phyloP scores from a whole-genome alignment of 2,329 filamentous ascomycete species.

The Penicillium hordei region DNA sequence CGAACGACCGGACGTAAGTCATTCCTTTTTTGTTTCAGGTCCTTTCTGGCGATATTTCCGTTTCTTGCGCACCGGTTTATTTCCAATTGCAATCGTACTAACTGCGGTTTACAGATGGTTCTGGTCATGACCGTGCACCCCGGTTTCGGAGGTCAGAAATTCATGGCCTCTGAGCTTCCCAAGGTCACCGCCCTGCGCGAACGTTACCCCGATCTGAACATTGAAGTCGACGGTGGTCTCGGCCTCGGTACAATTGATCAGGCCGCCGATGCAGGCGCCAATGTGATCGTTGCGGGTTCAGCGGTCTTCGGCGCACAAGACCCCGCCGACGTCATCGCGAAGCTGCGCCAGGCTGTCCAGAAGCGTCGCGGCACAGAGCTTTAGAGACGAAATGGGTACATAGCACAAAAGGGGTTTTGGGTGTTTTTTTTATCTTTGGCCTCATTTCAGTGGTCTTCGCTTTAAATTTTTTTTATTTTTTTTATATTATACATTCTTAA shows the following conservation, averaged over 20 bases:
- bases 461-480: not conserved
- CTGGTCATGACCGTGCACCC: slow-evolving; percentile 98
- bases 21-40: not conserved
- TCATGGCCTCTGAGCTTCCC: slow-evolving; percentile 93
- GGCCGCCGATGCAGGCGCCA: slow-evolving; percentile 91
- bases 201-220: slow-evolving; percentile 88
- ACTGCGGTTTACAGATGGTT: slow-evolving; percentile 70
- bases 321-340: slow-evolving; percentile 79
- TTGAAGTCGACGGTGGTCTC: slow-evolving; percentile 93
- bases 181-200: slow-evolving; percentile 83
- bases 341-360: slow-evolving; percentile 77
- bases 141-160: slow-evolving; percentile 96
- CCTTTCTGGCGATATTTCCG: not conserved
- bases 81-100: slow-evolving; percentile 6
- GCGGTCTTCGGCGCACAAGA: slow-evolving; percentile 93
- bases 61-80: not conserved
- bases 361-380: slow-evolving; percentile 43
- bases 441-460: not conserved
- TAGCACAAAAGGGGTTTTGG: slow-evolving; percentile 18
- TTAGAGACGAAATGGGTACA: slow-evolving; percentile 5
- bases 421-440: slow-evolving; percentile 12
- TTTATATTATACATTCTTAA: slow-evolving; percentile 18
- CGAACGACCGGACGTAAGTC: slow-evolving; percentile 83
- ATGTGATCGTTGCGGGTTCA: slow-evolving; percentile 95
- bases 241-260: slow-evolving; percentile 87